Evolutionary conservation across 108 stramenopile species (phyloP).

Genomic region (Cyclotella choctawhatcheeana): DNA sequence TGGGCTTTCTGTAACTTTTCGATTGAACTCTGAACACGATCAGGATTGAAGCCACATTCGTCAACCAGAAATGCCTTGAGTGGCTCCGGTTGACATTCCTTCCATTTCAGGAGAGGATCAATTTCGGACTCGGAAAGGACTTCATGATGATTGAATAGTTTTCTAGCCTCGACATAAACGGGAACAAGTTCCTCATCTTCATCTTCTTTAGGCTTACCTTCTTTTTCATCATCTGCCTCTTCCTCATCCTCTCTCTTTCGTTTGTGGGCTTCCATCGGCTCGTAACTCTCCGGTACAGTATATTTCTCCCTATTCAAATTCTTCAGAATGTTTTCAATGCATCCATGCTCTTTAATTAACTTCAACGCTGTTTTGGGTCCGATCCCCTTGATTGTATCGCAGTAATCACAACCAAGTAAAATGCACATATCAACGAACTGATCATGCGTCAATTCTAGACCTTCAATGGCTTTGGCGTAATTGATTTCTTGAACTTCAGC

Average conservation of each 20-base stretch:
- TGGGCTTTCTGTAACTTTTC: conserved; percentile 90
- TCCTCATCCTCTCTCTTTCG: conserved; percentile 55
- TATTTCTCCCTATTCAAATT: conserved; percentile 81
- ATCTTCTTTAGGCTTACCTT: conserved; percentile 46
- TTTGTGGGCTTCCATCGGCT: conserved; percentile 60
- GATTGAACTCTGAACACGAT: conserved; percentile 87
- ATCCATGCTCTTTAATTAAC: conserved; percentile 83
- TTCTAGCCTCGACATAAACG: conserved; percentile 82
- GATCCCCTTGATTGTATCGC: conserved; percentile 93
- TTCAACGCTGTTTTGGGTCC: conserved; percentile 98
- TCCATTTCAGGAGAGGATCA: conserved; percentile 79
- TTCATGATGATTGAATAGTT: conserved; percentile 89
- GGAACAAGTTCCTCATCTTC: conserved; percentile 62
- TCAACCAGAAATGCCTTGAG: conserved; percentile 90
- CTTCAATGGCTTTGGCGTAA: conserved; percentile 90
- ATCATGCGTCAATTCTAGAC: conserved; percentile 90
- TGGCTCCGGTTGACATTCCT: conserved; percentile 71
- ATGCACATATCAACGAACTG: conserved; percentile 99
- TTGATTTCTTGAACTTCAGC: conserved; percentile 83
- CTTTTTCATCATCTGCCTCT: conserved; percentile 30
- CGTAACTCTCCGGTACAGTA: conserved; percentile 82
- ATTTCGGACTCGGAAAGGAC: conserved; percentile 60
- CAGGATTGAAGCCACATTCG: conserved; percentile 92
- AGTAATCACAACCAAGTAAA: conserved; percentile 98
- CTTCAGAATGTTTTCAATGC: conserved; percentile 89